Conservation (phyloP, 2,329 filamentous ascomycete species). For the Colletotrichum tanaceti region DNA sequence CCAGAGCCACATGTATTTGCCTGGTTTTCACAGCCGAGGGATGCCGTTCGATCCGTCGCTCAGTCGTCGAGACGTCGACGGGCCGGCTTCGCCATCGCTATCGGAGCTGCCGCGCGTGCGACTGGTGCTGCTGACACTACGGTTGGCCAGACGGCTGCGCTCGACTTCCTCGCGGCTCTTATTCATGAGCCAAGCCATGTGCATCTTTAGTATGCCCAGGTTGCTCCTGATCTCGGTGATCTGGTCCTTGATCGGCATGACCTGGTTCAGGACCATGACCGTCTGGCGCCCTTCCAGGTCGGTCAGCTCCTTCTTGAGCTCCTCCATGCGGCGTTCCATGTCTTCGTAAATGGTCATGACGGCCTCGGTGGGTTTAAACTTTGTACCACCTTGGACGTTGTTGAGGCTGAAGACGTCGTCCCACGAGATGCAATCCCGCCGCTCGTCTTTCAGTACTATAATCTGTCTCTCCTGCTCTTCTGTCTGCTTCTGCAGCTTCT, state of each 20-base stretch:
- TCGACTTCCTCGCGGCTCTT: constrained; percentile 60
- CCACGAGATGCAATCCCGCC: constrained; percentile 38
- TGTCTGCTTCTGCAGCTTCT: constrained; percentile 51
- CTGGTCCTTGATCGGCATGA: constrained; percentile 71
- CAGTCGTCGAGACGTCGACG: constrained; percentile 43
- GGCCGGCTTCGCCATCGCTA: constrained; percentile 41
- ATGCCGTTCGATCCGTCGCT: constrained; percentile 50
- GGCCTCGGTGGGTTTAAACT: constrained; percentile 40
- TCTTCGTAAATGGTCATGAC: constrained; percentile 43
- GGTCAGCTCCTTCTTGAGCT: constrained; percentile 66
- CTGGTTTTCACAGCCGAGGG: constrained; percentile 50
- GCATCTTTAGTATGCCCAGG: constrained; percentile 68
- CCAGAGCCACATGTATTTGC: background rate
- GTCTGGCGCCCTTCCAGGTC: constrained; percentile 71
- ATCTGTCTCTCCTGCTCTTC: constrained; percentile 51
- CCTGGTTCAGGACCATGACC: constrained; percentile 71
- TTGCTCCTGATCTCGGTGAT: constrained; percentile 70
- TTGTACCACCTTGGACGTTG: constrained; percentile 33
- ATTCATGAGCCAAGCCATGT: constrained; percentile 69
- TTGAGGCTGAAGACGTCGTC: constrained; percentile 38
- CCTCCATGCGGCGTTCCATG: constrained; percentile 58
- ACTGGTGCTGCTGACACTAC: constrained; percentile 42
- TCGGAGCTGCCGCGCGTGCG: constrained; percentile 45
- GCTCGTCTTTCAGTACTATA: constrained; percentile 48
- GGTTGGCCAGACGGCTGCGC: constrained; percentile 47